Conservation (phyloP, 2,329 filamentous ascomycete genomes). For the Xylaria sp. region DNA sequence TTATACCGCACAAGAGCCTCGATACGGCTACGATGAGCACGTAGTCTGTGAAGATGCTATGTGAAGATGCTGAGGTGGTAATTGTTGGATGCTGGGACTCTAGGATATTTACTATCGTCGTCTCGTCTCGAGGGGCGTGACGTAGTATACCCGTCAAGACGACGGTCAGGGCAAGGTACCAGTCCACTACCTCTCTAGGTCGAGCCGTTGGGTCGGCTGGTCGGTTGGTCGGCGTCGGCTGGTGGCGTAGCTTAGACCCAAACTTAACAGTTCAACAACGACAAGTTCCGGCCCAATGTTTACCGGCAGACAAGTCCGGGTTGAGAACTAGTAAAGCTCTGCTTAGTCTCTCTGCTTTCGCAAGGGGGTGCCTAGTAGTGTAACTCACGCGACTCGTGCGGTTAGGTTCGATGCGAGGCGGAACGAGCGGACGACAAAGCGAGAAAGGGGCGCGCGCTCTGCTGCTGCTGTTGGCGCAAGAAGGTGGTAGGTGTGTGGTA, state of each 20-base stretch:
- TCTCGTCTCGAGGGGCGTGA: slow-evolving; percentile 8
- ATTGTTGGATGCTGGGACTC: background rate
- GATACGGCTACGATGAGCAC: background rate
- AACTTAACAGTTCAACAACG: background rate
- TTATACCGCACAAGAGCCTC: slow-evolving; percentile 2
- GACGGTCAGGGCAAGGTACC: background rate
- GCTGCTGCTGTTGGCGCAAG: background rate
- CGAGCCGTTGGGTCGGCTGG: slow-evolving; percentile 2
- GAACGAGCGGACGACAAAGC: slow-evolving; percentile 7
- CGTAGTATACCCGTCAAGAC: background rate
- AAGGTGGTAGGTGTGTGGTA: background rate
- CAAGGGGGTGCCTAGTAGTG: slow-evolving; percentile 12
- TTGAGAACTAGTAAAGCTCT: slow-evolving; percentile 7
- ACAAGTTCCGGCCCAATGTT: background rate
- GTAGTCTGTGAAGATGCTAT: background rate
- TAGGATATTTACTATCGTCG: background rate
- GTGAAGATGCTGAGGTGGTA: too few relatives aligned
- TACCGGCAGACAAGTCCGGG: slow-evolving; percentile 9
- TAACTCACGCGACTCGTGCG: slow-evolving; percentile 28
- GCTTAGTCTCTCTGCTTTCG: slow-evolving; percentile 22
- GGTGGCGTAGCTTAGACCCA: slow-evolving; percentile 4
- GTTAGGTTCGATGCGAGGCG: slow-evolving; percentile 1
- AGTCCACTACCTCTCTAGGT: background rate
- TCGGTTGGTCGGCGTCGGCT: background rate
- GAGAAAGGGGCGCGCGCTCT: background rate